A percentile compares a stretch with the other conserved stretches of the same genome.
phyloP scores from a whole-genome alignment of 208 protist genomes.

The Trypanosoma avium region DNA sequence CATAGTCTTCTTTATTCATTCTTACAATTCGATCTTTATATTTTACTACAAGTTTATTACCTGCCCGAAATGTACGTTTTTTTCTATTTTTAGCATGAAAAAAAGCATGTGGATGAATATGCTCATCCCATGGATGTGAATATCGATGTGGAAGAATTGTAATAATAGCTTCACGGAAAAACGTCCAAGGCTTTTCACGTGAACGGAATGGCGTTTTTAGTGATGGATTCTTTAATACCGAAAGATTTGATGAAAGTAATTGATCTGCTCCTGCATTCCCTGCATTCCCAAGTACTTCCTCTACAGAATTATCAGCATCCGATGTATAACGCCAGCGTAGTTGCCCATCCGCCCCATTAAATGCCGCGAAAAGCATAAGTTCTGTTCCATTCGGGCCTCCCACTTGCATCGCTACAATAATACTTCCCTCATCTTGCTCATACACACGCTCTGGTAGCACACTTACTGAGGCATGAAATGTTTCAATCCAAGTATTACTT shows the following conservation, averaged over 20 bases:
- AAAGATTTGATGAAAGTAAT: background rate
- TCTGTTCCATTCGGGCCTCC: constrained; percentile 28
- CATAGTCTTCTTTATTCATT: constrained; percentile 73
- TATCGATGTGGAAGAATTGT: constrained; percentile 83
- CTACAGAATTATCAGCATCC: constrained; percentile 61
- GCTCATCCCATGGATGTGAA: constrained; percentile 78
- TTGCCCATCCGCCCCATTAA: constrained; percentile 65
- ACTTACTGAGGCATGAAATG: constrained; percentile 55
- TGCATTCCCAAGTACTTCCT: constrained; percentile 59
- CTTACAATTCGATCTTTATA: constrained; percentile 66
- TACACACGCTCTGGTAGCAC: constrained; percentile 81
- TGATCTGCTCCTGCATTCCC: background rate
- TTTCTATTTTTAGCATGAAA: constrained; percentile 56
- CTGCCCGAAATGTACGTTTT: constrained; percentile 21
- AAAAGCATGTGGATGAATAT: constrained; percentile 67
- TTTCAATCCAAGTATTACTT: constrained; percentile 17
- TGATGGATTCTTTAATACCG: background rate
- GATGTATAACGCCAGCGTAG: constrained; percentile 77
- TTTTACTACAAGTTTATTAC: constrained; percentile 42
- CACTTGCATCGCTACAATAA: constrained; percentile 57
- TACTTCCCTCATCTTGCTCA: constrained; percentile 68
- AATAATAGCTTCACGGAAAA: constrained; percentile 72
- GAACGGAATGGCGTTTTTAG: constrained; percentile 18
- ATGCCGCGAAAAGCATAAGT: constrained; percentile 66
- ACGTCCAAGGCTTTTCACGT: constrained; percentile 77